phyloP scores from a whole-genome alignment of 257 asterid genomes.

The Petrea volubilis region DNA sequence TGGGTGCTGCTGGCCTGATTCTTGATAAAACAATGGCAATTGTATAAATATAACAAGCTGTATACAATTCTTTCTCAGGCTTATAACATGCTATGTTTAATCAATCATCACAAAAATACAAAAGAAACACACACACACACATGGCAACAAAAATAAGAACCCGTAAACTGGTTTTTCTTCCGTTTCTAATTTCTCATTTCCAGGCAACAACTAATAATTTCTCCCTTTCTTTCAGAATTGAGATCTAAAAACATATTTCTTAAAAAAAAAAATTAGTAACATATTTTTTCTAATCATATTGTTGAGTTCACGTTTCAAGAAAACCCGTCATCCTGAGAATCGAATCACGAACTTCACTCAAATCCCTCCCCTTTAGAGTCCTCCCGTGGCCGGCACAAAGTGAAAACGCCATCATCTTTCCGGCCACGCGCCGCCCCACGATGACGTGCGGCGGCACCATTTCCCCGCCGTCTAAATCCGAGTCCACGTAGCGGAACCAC shows the following conservation, averaged over 20 bases:
- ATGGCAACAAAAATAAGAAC: neutral
- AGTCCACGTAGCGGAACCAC: conserved; percentile 36
- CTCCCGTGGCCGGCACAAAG: conserved; percentile 77
- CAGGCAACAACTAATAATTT: neutral
- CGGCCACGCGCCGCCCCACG: conserved; percentile 63
- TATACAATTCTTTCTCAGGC: neutral
- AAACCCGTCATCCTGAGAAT: conserved; percentile 81
- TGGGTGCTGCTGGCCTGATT: too few relatives aligned
- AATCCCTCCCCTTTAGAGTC: conserved; percentile 75
- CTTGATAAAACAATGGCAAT: too few relatives aligned
- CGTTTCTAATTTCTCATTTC: neutral
- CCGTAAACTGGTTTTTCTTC: neutral
- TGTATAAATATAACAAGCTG: too few relatives aligned
- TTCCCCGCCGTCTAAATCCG: conserved; percentile 43
- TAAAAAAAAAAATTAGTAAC: too few relatives aligned
- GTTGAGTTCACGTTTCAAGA: too few relatives aligned
- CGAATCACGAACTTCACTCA: conserved; percentile 68
- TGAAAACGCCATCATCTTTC: conserved; percentile 68
- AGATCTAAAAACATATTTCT: too few relatives aligned
- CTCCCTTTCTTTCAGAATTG: neutral
- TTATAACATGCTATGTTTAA: conserved; percentile 23
- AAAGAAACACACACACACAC: neutral
- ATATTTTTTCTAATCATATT: too few relatives aligned
- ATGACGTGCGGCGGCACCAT: conserved; percentile 84
- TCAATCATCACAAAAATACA: conserved; percentile 14